A percentile compares a stretch with the other conserved stretches of the same genome.
Conservation (phyloP, 805 yeast genomes). For the Vanderwaltozyma polyspora region DNA sequence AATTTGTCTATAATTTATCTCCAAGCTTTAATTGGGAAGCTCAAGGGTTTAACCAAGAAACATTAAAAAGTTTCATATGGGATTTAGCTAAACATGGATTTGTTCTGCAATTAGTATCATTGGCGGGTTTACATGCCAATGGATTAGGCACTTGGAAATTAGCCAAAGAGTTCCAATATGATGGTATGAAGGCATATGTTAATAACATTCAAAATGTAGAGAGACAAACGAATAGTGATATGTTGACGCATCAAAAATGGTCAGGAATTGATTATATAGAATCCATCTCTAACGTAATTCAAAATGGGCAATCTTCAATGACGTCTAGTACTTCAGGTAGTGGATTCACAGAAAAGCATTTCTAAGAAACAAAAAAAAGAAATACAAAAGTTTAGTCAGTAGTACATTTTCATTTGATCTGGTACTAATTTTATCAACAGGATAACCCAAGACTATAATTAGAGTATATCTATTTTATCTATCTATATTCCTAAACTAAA, state of each 20-base stretch:
- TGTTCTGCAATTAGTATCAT: slow-evolving; percentile 46
- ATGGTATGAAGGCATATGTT: slow-evolving; percentile 53
- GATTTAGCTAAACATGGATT: slow-evolving; percentile 48
- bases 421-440: too few relatives aligned
- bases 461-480: too few relatives aligned
- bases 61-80: slow-evolving; percentile 38
- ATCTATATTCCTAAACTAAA: too few relatives aligned
- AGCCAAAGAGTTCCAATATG: slow-evolving; percentile 35
- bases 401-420: too few relatives aligned
- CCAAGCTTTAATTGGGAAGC: slow-evolving; percentile 53
- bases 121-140: slow-evolving; percentile 48
- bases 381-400: too few relatives aligned
- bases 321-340: slow-evolving; percentile 33
- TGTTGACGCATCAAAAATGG: slow-evolving; percentile 52
- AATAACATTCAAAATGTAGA: slow-evolving; percentile 40
- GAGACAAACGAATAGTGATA: slow-evolving; percentile 36
- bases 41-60: slow-evolving; percentile 40
- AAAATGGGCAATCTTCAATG: slow-evolving; percentile 33
- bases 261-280: slow-evolving; percentile 50
- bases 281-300: slow-evolving; percentile 31
- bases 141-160: slow-evolving; percentile 43
- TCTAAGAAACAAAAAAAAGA: slow-evolving; percentile 3
- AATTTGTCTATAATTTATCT: slow-evolving; percentile 49
- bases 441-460: too few relatives aligned
- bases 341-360: slow-evolving; percentile 33